These are phyloP conservation scores for Ceratocystis cacaofunesta DNA, from an alignment of 2,329 filamentous ascomycete genomes.

Conservation along the genomic window DNA sequence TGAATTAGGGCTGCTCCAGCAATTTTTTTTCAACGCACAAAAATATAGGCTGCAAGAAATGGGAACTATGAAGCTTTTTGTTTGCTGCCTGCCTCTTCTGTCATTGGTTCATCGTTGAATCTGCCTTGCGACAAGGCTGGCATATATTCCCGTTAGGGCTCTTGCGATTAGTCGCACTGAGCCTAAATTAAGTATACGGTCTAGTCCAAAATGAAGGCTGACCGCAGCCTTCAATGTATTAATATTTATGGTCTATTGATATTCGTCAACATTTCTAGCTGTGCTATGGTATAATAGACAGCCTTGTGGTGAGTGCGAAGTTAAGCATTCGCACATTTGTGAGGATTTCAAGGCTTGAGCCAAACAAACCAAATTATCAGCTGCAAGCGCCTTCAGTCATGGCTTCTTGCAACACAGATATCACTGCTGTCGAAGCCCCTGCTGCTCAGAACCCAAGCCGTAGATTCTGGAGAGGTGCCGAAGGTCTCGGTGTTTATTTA, in stretches of 20 bases:
- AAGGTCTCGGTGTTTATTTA: conserved; percentile 55
- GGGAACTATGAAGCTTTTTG: too few relatives aligned
- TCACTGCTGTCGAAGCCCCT: neutral
- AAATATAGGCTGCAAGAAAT: too few relatives aligned
- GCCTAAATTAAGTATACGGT: conserved; percentile 6
- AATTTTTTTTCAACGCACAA: too few relatives aligned
- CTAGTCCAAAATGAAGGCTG: neutral
- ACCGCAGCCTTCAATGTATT: neutral
- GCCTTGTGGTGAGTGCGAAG: neutral
- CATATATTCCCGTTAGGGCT: neutral
- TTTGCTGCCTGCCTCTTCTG: too few relatives aligned
- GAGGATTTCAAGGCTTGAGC: neutral
- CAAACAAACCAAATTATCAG: neutral
- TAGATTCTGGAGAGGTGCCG: conserved; percentile 30
- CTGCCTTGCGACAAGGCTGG: neutral
- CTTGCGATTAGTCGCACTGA: neutral
- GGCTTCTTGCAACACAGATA: neutral
- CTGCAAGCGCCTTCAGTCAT: neutral
- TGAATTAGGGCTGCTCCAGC: too few relatives aligned
- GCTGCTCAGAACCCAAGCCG: conserved; percentile 18
- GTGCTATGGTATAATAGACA: neutral
- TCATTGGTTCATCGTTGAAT: too few relatives aligned
- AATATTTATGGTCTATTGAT: neutral
- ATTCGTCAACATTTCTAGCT: neutral
- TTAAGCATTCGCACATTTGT: neutral